Base-by-base conservation (phyloP, 2,329 filamentous ascomycete species). In the Saccharata proteae region DNA sequence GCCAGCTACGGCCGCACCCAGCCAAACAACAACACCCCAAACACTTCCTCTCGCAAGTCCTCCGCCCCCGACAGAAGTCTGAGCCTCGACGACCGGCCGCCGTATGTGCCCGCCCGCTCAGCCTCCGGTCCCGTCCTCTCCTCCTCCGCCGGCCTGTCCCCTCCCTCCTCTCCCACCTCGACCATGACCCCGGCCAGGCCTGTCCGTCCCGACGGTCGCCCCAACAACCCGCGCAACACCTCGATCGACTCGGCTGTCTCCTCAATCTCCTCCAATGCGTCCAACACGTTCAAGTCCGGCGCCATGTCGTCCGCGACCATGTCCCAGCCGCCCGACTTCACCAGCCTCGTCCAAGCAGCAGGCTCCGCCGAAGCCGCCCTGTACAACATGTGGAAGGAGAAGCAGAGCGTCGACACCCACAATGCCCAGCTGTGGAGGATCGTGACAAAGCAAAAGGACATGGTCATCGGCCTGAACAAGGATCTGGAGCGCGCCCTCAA, bases 161-260 rank as follows among this genome's bases (percentile, higher is more conserved):
- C 52, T 38, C 48, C 53, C 35, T 42, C 46, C 17, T 54, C 54
- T 29, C 55, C 45, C 39, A 32, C 42, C 15, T 38, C 37, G 38
- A 47, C 45, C 40, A 55, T 57, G 50, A 49, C 49, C 36, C 43
- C 55, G 11, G 52, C 53, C 31, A 49, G 51, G 26, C 44, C 56
- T 16, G 22, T 26, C 28, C 48, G 53, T 26, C 49, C 47, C 40
- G 34, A 52, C 43, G 17, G 46, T 42, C 18, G 45, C 36, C 19
- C 49, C 20, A 33, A 33, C 16, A 34, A 64, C 44, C 73, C 77
- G 34, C 75, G 86, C 46, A 93, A 80, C 34, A 80, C 81, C 3
- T 94, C 88, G 8, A 88, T 93, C 47, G 88, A 96, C 54, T 94
- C 86, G 8, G 80, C 82, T n/a, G 79, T 92, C 27, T 93, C 88